A percentile compares a stretch with the other conserved stretches of the same genome.
These are phyloP conservation scores for Fusarium avenaceum DNA, from an alignment of 2,329 filamentous ascomycete species.

Conservation along the genomic window DNA sequence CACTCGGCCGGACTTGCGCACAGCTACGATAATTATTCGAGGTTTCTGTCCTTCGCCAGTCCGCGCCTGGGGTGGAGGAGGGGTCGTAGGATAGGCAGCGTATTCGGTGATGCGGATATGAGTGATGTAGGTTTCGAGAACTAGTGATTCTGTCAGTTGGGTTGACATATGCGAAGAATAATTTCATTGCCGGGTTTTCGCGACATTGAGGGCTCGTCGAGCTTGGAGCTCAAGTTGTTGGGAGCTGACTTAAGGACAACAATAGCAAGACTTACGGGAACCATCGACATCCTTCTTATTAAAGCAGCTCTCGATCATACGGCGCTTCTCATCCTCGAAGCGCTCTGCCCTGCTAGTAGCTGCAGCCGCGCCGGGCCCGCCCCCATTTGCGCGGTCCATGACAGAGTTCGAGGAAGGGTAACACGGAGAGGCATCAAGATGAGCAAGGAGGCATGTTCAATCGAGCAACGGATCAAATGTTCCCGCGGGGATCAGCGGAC, in stretches of 20 bases:
- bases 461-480: conserved; percentile 20
- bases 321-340: conserved; percentile 96
- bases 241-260: conserved; percentile 28
- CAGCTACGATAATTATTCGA: conserved; percentile 91
- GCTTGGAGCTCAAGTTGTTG: conserved; percentile 1
- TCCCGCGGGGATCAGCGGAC: conserved; percentile 5
- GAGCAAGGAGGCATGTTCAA: conserved; percentile 51
- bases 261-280: conserved; percentile 72
- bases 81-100: conserved; percentile 82
- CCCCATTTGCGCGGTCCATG: conserved; percentile 59
- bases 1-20: conserved; percentile 91
- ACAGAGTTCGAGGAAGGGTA: conserved; percentile 40
- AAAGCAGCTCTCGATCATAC: conserved; percentile 96
- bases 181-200: background rate
- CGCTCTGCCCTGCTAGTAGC: conserved; percentile 74
- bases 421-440: conserved; percentile 46
- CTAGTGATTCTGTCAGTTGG: conserved; percentile 42
- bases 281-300: conserved; percentile 89
- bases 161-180: background rate
- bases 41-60: conserved; percentile 83
- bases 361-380: conserved; percentile 53
- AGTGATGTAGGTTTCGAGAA: conserved; percentile 92
- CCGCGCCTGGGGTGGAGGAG: conserved; percentile 83
- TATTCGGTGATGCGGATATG: conserved; percentile 94
- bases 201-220: conserved; percentile 1